Conservation (phyloP, 2,329 filamentous ascomycete species). For the Penicillium hesseltinei region DNA sequence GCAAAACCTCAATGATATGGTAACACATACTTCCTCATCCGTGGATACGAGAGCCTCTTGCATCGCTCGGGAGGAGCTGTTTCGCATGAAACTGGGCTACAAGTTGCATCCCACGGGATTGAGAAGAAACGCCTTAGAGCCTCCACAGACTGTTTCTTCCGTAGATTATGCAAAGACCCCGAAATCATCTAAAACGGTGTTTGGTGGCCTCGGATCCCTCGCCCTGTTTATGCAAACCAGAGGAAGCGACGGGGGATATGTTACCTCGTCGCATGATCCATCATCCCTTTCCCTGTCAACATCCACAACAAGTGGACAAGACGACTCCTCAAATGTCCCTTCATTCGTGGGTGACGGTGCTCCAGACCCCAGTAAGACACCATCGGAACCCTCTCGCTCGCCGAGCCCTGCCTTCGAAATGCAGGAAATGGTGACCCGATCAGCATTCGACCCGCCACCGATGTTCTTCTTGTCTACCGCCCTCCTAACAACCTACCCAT, state of each 20-base stretch:
- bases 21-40: neutral
- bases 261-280: conserved; percentile 12
- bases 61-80: neutral
- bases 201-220: conserved; percentile 43
- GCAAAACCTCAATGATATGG: neutral
- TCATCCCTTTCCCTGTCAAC: neutral
- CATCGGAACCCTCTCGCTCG: neutral
- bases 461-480: conserved; percentile 25
- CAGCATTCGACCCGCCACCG: neutral
- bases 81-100: neutral
- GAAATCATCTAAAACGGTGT: neutral
- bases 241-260: conserved; percentile 33
- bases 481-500: conserved; percentile 18
- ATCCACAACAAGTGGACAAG: neutral
- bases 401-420: neutral
- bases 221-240: conserved; percentile 53
- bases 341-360: neutral
- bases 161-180: neutral
- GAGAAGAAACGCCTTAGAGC: neutral
- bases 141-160: neutral
- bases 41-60: neutral
- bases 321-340: neutral
- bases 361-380: neutral
- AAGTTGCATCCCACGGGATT: neutral
- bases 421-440: neutral